Evolutionary conservation across 306 rosid genomes (phyloP).

Genomic region (Fagus sylvatica): DNA sequence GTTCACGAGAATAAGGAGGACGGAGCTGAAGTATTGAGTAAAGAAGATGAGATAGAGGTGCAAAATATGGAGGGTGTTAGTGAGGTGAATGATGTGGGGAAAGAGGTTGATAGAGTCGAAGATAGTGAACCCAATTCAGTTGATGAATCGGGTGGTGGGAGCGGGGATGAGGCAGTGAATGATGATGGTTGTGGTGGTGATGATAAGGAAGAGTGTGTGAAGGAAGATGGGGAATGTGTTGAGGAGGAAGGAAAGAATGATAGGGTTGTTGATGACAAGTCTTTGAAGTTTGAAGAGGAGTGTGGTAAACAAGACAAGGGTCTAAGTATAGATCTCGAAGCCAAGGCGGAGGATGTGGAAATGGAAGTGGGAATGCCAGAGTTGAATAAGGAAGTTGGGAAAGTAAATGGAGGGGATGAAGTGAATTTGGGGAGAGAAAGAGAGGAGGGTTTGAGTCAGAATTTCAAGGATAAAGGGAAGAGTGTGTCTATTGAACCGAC

Average conservation of each 20-base stretch:
- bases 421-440: slow-evolving; percentile 26
- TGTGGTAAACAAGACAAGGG: slow-evolving; percentile 40
- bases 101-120: slow-evolving; percentile 29
- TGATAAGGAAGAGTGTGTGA: slow-evolving; percentile 27
- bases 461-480: slow-evolving; percentile 84
- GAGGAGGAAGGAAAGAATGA: slow-evolving; percentile 35
- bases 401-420: slow-evolving; percentile 28
- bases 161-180: slow-evolving; percentile 23
- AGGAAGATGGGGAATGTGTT: slow-evolving; percentile 28
- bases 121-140: slow-evolving; percentile 31
- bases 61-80: slow-evolving; percentile 18
- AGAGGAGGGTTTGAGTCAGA: slow-evolving; percentile 45
- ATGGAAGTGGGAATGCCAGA: no score
- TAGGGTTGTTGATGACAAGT: slow-evolving; percentile 30
- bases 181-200: slow-evolving; percentile 20
- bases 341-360: slow-evolving; percentile 38
- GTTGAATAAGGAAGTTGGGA: no score
- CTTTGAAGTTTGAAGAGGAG: slow-evolving; percentile 34
- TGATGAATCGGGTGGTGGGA: slow-evolving; percentile 9
- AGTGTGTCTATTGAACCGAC: slow-evolving; percentile 49
- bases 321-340: slow-evolving; percentile 37
- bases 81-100: slow-evolving; percentile 32
- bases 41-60: slow-evolving; percentile 25
- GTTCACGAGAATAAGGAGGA: slow-evolving; percentile 34
- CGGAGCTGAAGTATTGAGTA: slow-evolving; percentile 16